Percentiles rank a stretch among this genome's conserved stretches.
phyloP scores from a whole-genome alignment of 352 stramenopile genomes.

The Globisporangium canariense region DNA sequence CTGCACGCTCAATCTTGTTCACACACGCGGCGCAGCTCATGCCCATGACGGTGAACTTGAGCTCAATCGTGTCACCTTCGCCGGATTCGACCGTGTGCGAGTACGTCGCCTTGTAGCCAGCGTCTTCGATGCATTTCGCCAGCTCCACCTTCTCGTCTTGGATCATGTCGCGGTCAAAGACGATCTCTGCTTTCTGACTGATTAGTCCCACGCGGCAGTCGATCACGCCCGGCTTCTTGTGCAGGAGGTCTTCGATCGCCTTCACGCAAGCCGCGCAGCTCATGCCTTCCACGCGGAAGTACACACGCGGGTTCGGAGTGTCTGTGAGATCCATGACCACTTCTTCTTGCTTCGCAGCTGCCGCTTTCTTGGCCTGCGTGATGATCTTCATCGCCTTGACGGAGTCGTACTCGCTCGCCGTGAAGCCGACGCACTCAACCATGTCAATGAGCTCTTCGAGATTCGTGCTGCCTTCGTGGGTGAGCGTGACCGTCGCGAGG shows the following conservation, averaged over 20 bases:
- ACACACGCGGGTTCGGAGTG: constrained; percentile 53
- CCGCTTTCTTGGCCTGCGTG: constrained; percentile 33
- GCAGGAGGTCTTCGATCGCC: constrained; percentile 78
- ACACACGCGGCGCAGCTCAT: constrained; percentile 67
- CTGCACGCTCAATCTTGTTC: constrained; percentile 59
- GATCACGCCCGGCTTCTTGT: constrained; percentile 56
- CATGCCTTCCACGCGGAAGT: constrained; percentile 85
- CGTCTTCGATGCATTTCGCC: constrained; percentile 62
- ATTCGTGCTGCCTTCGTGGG: constrained; percentile 39
- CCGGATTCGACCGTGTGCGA: constrained; percentile 73
- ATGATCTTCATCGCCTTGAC: constrained; percentile 53
- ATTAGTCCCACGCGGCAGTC: constrained; percentile 82
- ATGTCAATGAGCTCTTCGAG: constrained; percentile 68
- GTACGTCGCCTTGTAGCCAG: constrained; percentile 77
- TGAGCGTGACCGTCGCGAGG: constrained; percentile 56
- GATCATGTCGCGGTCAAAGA: constrained; percentile 78
- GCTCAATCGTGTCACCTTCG: constrained; percentile 73
- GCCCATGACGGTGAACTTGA: constrained; percentile 73
- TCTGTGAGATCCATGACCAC: constrained; percentile 32
- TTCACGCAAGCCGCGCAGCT: constrained; percentile 87
- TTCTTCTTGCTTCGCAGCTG: constrained; percentile 27
- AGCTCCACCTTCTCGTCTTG: constrained; percentile 42
- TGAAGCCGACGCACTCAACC: constrained; percentile 75
- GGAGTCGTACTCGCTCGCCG: constrained; percentile 53
- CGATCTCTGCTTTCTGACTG: constrained; percentile 81